phyloP scores from a whole-genome alignment of 208 protist species.

The Leishmania turanica region DNA sequence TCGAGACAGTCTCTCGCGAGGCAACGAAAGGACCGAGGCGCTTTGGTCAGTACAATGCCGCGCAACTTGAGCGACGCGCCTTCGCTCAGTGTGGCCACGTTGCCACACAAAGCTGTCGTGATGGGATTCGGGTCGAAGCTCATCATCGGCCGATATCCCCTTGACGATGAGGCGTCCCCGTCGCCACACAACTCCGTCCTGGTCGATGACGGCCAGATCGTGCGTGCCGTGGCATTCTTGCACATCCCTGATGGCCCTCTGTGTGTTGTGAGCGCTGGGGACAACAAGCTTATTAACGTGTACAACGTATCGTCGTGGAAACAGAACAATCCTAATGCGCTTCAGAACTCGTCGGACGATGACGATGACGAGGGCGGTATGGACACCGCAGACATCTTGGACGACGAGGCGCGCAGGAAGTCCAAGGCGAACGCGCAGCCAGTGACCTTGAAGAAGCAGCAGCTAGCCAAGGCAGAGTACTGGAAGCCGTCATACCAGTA shows the following conservation, averaged over 20 bases:
- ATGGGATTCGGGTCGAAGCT: conserved; percentile 63
- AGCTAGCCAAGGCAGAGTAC: conserved; percentile 27
- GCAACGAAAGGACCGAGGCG: background rate
- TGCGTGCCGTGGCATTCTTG: conserved; percentile 69
- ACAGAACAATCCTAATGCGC: conserved; percentile 38
- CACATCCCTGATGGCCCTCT: conserved; percentile 61
- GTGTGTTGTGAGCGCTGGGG: conserved; percentile 75
- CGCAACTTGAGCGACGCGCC: conserved; percentile 30
- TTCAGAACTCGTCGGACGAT: conserved; percentile 30
- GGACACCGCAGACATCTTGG: conserved; percentile 15
- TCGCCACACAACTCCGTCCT: conserved; percentile 48
- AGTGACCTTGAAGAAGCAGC: conserved; percentile 10
- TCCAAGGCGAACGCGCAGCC: background rate
- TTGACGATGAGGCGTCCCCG: conserved; percentile 25
- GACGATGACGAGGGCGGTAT: conserved; percentile 13
- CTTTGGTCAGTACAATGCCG: conserved; percentile 8
- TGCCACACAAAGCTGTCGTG: conserved; percentile 48
- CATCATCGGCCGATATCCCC: conserved; percentile 51
- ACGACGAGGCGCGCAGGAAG: conserved; percentile 4
- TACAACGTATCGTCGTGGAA: conserved; percentile 61
- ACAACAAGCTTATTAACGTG: conserved; percentile 81
- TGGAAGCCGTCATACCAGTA: conserved; percentile 63
- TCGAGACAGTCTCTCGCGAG: background rate
- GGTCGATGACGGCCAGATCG: conserved; percentile 74
- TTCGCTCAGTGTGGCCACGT: conserved; percentile 49